Base-by-base conservation (phyloP, 345 rosid species). In the Lagerstroemia speciosa region DNA sequence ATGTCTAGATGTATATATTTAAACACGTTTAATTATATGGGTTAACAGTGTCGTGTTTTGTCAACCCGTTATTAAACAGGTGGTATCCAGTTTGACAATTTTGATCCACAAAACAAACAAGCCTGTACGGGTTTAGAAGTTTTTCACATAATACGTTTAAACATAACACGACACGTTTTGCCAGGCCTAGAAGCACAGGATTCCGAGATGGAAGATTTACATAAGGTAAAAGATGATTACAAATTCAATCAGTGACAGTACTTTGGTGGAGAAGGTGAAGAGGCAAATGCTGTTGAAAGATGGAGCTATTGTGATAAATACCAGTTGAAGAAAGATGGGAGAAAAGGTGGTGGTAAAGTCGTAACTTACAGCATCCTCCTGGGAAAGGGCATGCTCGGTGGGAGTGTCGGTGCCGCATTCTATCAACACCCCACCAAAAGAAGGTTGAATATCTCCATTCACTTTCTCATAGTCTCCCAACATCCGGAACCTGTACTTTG, bases 341-440 rank as follows among this genome's bases (percentile, higher is more conserved):
- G 5, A 20, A 52, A 52, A 52, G 26, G 9, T 4, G 8, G 26
- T 3, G 10, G 22, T 20, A 55, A 55, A 8, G 31, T 53, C 30
- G 15, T 58, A 11, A 78, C 95, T 90, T 82, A 93, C 97, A 73
- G 92, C 88, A 76, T 88, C 93, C 43, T 93, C 94, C 65, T 69
- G 71, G 40, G 90, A 78, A 62, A 93, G 77, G 30, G 76, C 74
- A 55, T 71, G 91, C 58, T 81, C 87, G 2, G 67, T 72, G n/a
- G 93, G 85, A 3, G 82, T 65, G 71, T 81, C 87, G 20, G 82
- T 70, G 67, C 80, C 80, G 61, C 85, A 82, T 72, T 85, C 88
- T 37, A 77, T 85, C 89, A 91, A 86, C 62, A 86, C 75, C 46
- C 93, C 97, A 53, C 87, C 89, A 58, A 70, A 69, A n/a, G 87